Conservation (phyloP, 352 stramenopile species). For the Globisporangium nodosum region DNA sequence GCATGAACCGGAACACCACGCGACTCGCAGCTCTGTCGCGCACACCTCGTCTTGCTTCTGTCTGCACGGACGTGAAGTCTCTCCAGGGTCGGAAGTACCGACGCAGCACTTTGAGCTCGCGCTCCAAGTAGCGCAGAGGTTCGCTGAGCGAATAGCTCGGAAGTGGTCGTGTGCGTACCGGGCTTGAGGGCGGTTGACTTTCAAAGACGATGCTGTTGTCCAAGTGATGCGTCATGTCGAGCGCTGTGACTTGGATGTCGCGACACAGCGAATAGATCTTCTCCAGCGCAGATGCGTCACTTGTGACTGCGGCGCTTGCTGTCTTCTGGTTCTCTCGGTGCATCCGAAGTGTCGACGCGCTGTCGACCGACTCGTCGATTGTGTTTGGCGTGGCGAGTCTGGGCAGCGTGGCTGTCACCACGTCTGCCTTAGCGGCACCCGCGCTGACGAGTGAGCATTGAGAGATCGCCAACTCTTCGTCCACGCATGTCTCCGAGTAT, state of each 20-base stretch:
- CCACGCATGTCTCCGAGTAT: no score
- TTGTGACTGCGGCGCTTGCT: neutral
- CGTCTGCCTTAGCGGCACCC: no score
- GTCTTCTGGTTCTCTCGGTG: neutral
- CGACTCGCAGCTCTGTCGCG: conserved; percentile 17
- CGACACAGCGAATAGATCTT: conserved; percentile 15
- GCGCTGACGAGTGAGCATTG: no score
- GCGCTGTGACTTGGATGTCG: conserved; percentile 13
- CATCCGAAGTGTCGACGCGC: neutral
- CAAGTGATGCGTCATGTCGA: conserved; percentile 12
- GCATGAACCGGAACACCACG: conserved; percentile 25
- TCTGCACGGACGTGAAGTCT: conserved; percentile 14
- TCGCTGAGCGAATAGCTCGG: neutral
- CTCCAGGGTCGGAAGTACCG: conserved; percentile 47
- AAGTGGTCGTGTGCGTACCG: neutral
- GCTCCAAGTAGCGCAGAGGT: conserved; percentile 36
- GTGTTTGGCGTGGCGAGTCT: no score
- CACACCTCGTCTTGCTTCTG: conserved; percentile 19
- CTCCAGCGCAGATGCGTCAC: conserved; percentile 3
- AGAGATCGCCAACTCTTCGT: no score
- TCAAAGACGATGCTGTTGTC: neutral
- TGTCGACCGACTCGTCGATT: no score
- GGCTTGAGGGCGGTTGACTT: neutral
- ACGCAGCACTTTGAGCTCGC: conserved; percentile 63
- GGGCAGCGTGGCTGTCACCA: no score